These are phyloP conservation scores for Naganishia randhawae DNA, from an alignment of 768 basidiomycete genomes.

Conservation along the genomic window DNA sequence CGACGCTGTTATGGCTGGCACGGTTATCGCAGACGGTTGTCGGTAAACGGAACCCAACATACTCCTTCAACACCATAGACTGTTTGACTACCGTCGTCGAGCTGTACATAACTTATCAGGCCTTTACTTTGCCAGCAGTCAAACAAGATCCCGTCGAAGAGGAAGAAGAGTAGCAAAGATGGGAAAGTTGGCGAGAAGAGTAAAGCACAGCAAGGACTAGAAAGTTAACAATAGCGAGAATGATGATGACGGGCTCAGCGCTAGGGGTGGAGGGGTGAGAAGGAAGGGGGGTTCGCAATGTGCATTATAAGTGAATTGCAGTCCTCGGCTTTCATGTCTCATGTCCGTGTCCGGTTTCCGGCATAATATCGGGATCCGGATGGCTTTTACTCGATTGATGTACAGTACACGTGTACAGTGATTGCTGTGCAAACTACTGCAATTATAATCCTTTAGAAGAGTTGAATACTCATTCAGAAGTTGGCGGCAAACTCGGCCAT, in stretches of 20 bases:
- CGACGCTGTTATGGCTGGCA: not conserved
- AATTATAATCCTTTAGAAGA: no score
- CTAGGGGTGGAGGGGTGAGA: no score
- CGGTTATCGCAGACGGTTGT: not conserved
- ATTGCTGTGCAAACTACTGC: no score
- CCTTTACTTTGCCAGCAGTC: not conserved
- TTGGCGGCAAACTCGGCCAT: no score
- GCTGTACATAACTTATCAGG: conserved; percentile 7
- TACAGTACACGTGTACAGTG: no score
- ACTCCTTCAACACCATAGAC: not conserved
- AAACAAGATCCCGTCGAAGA: not conserved
- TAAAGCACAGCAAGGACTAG: not conserved
- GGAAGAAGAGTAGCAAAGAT: not conserved
- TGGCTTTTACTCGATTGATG: no score
- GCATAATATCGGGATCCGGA: no score
- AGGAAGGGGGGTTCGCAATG: not conserved
- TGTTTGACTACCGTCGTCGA: not conserved
- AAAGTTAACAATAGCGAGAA: not conserved
- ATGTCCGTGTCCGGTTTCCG: no score
- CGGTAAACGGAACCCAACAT: conserved; percentile 10
- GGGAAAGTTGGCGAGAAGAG: not conserved
- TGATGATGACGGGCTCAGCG: no score
- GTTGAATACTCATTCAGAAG: no score
- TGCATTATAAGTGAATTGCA: no score
- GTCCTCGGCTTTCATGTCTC: no score